A percentile compares a stretch with the other conserved stretches of the same genome.
Evolutionary conservation across 1,139 yeast species (phyloP).

Genomic region (Candida tropicalis): DNA sequence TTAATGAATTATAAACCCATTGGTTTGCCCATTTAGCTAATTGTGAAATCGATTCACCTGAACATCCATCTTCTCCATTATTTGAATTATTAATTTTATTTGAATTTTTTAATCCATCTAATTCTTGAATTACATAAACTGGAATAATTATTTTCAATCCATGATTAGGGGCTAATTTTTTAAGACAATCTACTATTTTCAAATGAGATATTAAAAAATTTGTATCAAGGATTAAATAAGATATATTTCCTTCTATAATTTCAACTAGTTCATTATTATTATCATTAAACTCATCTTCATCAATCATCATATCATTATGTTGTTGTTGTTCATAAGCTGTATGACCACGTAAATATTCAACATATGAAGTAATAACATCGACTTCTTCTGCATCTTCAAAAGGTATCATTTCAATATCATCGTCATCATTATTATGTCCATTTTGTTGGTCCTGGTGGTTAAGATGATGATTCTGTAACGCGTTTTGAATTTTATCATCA

Average conservation of each 20-base stretch:
- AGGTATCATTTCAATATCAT: conserved; percentile 55
- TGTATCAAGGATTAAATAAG: conserved; percentile 70
- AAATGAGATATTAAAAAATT: conserved; percentile 74
- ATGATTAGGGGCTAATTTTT: conserved; percentile 38
- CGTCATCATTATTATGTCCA: conserved; percentile 22
- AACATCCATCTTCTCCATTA: conserved; percentile 11
- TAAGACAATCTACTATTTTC: conserved; percentile 52
- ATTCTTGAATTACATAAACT: conserved; percentile 65
- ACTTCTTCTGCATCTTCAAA: conserved; percentile 52
- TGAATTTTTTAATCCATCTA: conserved; percentile 75
- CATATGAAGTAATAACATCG: conserved; percentile 43
- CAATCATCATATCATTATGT: conserved; percentile 16
- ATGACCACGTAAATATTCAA: conserved; percentile 17
- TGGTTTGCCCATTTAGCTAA: conserved; percentile 75
- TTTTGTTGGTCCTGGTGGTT: no score
- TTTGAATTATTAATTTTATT: conserved; percentile 11
- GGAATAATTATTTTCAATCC: conserved; percentile 67
- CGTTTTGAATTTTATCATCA: conserved; percentile 37
- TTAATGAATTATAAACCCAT: conserved; percentile 73
- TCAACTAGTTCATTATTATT: conserved; percentile 16
- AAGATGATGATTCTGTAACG: conserved; percentile 17
- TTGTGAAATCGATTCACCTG: conserved; percentile 46
- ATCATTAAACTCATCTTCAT: conserved; percentile 18
- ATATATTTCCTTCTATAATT: conserved; percentile 25
- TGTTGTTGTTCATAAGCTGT: not conserved